Base-by-base conservation (phyloP, 2,329 filamentous ascomycete genomes). In the Aspergillus japonicus region DNA sequence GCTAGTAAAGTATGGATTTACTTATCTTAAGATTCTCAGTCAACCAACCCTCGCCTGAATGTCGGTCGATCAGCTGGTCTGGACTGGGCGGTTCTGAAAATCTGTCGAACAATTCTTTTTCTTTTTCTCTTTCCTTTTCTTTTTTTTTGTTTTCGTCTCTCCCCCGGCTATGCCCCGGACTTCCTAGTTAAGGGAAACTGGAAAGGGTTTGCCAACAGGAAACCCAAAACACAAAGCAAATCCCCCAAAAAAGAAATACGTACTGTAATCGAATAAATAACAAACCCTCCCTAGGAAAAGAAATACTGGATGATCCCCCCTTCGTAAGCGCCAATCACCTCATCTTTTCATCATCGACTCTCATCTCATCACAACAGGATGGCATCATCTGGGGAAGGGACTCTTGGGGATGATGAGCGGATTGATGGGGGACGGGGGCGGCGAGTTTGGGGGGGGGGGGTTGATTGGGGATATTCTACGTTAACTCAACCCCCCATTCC, bases 1-100 rank as follows among this genome's bases (percentile, higher is more conserved):
- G n/a, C 33, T n/a, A 23, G 23, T 23, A 23, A 23, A 2, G 23
- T 23, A 26, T 52, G 42, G 42, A 42, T 7, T 29, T 23, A 42
- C 50, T 59, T 55, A 63, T 57, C 58, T 58, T 58, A n/a, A 29
- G 47, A 47, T 47, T 54, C 54, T 50, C 50, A 29, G 53, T 61
- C 8, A 57, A 54, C 63, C 64, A 65, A 63, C 62, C 64, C 65
- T 47, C 44, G 49, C 52, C 23, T 26, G 49, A 47, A 48, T 35
- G 49, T 44, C 35, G 53, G 62, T 63, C 60, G 65, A 67, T 66
- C 62, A 62, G 56, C 62, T 61, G 62, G 63, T 66, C 66, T 66
- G 59, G 66, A 66, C 63, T 64, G 56, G 59, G 53, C 63, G 29
- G 56, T 60, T 47, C 55, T 60, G 56, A 56, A 64, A 53, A 50